A percentile compares a stretch with the other conserved stretches of the same genome.
Evolutionary conservation across 306 rosid genomes (phyloP).

Genomic region (Malus orientalis): DNA sequence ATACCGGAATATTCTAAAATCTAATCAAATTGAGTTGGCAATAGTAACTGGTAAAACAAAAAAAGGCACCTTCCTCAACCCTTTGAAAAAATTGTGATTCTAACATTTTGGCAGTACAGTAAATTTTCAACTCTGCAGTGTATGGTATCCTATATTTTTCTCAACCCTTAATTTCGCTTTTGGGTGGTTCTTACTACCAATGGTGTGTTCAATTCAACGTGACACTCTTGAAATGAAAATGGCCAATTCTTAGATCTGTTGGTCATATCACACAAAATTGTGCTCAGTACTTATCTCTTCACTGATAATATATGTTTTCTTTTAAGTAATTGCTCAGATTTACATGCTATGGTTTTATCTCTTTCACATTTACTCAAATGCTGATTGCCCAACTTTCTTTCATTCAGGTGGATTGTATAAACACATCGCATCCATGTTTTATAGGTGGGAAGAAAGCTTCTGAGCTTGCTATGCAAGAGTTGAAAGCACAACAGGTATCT

Average conservation of each 20-base stretch:
- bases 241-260: background rate
- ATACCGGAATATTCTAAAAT: background rate
- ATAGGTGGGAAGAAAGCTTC: conserved; percentile 39
- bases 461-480: conserved; percentile 31
- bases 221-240: background rate
- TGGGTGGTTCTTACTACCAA: background rate
- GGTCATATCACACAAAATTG: background rate
- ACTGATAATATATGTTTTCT: background rate
- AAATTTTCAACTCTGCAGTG: background rate
- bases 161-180: background rate
- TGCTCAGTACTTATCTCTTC: background rate
- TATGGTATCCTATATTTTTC: background rate
- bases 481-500: conserved; percentile 28
- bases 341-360: background rate
- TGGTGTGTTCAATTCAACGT: background rate
- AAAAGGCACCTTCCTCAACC: background rate
- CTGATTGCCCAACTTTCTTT: background rate
- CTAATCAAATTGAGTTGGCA: background rate
- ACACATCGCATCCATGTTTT: conserved; percentile 33
- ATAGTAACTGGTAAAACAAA: background rate
- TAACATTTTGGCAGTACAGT: background rate
- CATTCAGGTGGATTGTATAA: conserved; percentile 38
- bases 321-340: background rate
- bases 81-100: background rate
- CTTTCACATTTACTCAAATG: background rate